Conservation (phyloP, 202 grass and related monocot species). For the Schoenoplectus triqueter region DNA sequence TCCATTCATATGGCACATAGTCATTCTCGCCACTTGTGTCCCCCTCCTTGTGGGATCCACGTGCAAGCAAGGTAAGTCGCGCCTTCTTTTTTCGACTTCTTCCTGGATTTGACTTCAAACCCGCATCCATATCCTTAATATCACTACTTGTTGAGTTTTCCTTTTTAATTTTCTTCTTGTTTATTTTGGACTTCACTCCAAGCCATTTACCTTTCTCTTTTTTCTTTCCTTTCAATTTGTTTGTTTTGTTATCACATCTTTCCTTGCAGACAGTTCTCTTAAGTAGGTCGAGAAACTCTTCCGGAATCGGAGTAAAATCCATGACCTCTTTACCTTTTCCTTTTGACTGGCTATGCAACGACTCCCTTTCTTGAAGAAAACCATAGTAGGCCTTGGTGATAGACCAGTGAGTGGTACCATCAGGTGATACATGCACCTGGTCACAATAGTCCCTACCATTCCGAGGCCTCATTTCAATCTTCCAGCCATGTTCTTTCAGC, state of each 20-base stretch:
- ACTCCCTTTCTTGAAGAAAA: constrained; percentile 47
- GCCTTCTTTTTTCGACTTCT: constrained; percentile 66
- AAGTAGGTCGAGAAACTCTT: constrained; percentile 63
- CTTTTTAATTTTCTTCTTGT: constrained; percentile 43
- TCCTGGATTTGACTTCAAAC: constrained; percentile 29
- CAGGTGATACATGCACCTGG: constrained; percentile 89
- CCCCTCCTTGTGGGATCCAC: constrained; percentile 64
- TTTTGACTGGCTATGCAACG: constrained; percentile 34
- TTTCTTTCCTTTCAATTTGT: constrained; percentile 52
- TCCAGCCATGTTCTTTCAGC: constrained; percentile 85
- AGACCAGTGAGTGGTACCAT: constrained; percentile 88
- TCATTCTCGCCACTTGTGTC: constrained; percentile 49
- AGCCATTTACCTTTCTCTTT: constrained; percentile 33
- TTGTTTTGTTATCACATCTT: constrained; percentile 44
- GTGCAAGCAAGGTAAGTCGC: constrained; percentile 73
- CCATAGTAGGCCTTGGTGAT: constrained; percentile 81
- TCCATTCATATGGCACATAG: constrained; percentile 85
- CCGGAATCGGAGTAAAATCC: constrained; percentile 53
- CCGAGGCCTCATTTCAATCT: constrained; percentile 80
- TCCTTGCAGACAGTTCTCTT: constrained; percentile 71
- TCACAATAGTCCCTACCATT: constrained; percentile 84
- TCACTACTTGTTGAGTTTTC: constrained; percentile 44
- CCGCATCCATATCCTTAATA: constrained; percentile 37
- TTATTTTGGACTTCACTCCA: constrained; percentile 37
- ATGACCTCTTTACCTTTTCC: constrained; percentile 37